phyloP scores from a whole-genome alignment of 345 rosid genomes.

The Boechera stricta region DNA sequence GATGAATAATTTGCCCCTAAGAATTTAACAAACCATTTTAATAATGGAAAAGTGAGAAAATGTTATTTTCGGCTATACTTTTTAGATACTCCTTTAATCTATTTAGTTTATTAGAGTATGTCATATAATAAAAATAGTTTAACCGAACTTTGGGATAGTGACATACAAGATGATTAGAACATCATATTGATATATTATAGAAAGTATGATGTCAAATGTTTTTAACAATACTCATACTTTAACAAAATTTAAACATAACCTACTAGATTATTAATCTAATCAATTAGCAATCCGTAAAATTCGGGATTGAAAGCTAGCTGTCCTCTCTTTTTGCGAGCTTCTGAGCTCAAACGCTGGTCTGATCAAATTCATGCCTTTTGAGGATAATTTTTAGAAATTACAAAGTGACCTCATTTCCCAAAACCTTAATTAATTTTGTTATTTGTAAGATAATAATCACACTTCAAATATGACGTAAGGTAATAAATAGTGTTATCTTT shows the following conservation, averaged over 20 bases:
- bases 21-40: not conserved
- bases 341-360: slow-evolving; percentile 27
- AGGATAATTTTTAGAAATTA: not conserved
- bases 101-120: not conserved
- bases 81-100: not conserved
- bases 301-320: slow-evolving; percentile 24
- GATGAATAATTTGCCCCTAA: not conserved
- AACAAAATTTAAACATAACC: slow-evolving; percentile 1
- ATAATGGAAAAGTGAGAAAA: not conserved
- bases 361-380: slow-evolving; percentile 20
- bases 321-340: slow-evolving; percentile 37
- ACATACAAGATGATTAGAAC: slow-evolving; percentile 15
- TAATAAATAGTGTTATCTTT: not conserved
- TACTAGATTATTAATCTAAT: not conserved
- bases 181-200: slow-evolving; percentile 17
- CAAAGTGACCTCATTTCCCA: slow-evolving; percentile 23
- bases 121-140: not conserved
- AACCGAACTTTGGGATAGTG: slow-evolving; percentile 30
- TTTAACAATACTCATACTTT: not conserved
- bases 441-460: slow-evolving; percentile 9
- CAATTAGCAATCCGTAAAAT: slow-evolving; percentile 12
- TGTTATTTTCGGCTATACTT: not conserved
- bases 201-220: slow-evolving; percentile 13
- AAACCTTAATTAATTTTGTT: slow-evolving; percentile 18
- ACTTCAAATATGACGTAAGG: slow-evolving; percentile 8